Conservation (phyloP, 352 stramenopile genomes). For the Phytophthora europaea region DNA sequence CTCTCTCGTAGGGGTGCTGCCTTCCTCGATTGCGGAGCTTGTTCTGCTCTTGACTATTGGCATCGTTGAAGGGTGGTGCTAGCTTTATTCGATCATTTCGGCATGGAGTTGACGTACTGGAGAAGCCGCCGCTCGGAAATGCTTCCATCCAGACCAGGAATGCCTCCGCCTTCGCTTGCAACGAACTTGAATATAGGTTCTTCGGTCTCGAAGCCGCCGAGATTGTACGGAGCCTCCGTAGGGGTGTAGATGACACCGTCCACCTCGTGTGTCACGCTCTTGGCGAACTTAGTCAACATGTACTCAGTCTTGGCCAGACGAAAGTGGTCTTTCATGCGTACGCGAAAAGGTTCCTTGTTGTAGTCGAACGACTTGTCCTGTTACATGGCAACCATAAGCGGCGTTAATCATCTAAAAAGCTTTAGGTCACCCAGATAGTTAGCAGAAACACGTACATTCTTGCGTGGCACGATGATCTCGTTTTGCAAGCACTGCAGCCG, state of each 20-base stretch:
- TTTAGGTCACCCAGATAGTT: background rate
- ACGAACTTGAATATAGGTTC: constrained; percentile 93
- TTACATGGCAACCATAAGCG: background rate
- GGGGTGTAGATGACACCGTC: constrained; percentile 91
- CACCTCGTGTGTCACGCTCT: constrained; percentile 87
- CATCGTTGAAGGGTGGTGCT: constrained; percentile 25
- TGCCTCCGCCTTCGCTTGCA: constrained; percentile 83
- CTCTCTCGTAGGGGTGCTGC: constrained; percentile 66
- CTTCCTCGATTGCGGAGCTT: constrained; percentile 37
- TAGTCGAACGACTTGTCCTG: constrained; percentile 87
- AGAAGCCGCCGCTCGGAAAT: constrained; percentile 84
- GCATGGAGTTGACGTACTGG: constrained; percentile 84
- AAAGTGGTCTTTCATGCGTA: constrained; percentile 93
- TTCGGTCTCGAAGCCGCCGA: constrained; percentile 86
- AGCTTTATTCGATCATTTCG: constrained; percentile 47
- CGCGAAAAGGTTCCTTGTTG: constrained; percentile 83
- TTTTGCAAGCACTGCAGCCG: constrained; percentile 90
- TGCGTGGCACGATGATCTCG: constrained; percentile 88
- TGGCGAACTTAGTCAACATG: constrained; percentile 88
- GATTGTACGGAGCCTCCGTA: constrained; percentile 85
- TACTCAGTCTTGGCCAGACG: constrained; percentile 89
- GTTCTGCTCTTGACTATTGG: constrained; percentile 25
- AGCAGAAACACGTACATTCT: constrained; percentile 64
- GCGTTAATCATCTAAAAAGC: constrained; percentile 6
- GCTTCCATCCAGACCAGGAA: constrained; percentile 84